Evolutionary conservation across 495 filamentous ascomycete genomes (phyloP).

Genomic region (Aspergillus panamensis): DNA sequence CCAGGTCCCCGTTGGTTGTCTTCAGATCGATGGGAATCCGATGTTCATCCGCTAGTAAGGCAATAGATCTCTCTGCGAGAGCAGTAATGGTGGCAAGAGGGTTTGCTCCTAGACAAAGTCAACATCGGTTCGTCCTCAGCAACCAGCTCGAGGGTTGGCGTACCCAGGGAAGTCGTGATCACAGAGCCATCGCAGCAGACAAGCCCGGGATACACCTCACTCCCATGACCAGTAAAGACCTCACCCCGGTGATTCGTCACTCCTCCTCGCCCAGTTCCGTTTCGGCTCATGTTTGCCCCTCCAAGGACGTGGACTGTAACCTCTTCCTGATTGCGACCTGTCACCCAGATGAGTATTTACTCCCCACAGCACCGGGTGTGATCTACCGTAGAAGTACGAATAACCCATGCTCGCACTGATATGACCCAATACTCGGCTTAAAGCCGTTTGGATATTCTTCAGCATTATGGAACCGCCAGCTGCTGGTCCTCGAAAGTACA

Average conservation of each 20-base stretch:
- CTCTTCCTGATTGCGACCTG: slow-evolving; percentile 40
- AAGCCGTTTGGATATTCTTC: neutral
- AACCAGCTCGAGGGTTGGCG: neutral
- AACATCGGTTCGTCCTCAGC: neutral
- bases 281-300: slow-evolving; percentile 59
- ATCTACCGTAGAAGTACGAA: slow-evolving; percentile 17
- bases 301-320: slow-evolving; percentile 68
- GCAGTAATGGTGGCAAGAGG: slow-evolving; percentile 69
- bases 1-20: slow-evolving; percentile 42
- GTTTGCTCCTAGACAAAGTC: slow-evolving; percentile 43
- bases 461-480: slow-evolving; percentile 8
- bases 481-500: slow-evolving; percentile 8
- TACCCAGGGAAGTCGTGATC: slow-evolving; percentile 59
- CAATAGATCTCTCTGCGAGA: slow-evolving; percentile 60
- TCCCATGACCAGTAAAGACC: slow-evolving; percentile 52
- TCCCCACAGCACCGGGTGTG: neutral
- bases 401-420: slow-evolving; percentile 15
- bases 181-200: slow-evolving; percentile 61
- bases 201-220: slow-evolving; percentile 52
- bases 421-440: neutral
- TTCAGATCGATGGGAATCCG: slow-evolving; percentile 45
- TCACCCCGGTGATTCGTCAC: slow-evolving; percentile 61
- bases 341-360: neutral
- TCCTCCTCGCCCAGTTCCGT: slow-evolving; percentile 55
- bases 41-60: slow-evolving; percentile 40